Percentiles rank a stretch among this genome's conserved stretches.
Conservation (phyloP, 2,329 filamentous ascomycete species). For the Colletotrichum sublineola region DNA sequence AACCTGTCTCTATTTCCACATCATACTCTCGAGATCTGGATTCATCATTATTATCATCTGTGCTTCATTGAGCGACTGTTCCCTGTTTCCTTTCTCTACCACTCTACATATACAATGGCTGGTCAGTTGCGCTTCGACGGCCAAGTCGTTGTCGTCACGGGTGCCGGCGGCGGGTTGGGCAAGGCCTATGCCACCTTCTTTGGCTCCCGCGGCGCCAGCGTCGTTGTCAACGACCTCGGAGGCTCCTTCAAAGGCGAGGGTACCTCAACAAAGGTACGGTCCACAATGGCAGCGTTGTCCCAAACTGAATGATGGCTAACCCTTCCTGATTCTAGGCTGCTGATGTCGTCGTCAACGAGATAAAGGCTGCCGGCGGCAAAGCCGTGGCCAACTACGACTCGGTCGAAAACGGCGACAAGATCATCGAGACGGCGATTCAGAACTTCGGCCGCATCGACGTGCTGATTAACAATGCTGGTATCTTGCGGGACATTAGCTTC, state of each 20-base stretch:
- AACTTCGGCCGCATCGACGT: constrained; percentile 90
- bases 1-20: neutral
- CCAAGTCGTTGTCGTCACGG: constrained; percentile 87
- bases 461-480: constrained; percentile 98
- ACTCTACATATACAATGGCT: constrained; percentile 66
- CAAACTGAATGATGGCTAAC: constrained; percentile 43
- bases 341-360: constrained; percentile 86
- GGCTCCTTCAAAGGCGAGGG: constrained; percentile 95
- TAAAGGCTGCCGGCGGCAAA: constrained; percentile 90
- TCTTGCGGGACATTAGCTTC: constrained; percentile 94
- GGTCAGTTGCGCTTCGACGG: constrained; percentile 83
- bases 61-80: constrained; percentile 19
- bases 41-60: neutral
- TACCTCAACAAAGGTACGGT: constrained; percentile 81
- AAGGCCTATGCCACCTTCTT: constrained; percentile 92
- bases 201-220: constrained; percentile 89
- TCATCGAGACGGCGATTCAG: constrained; percentile 90
- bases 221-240: constrained; percentile 97
- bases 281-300: neutral
- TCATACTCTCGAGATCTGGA: neutral
- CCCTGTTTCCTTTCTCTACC: neutral
- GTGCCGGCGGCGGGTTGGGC: constrained; percentile 83
- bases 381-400: constrained; percentile 98
- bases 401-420: constrained; percentile 92
- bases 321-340: constrained; percentile 69